Conservation (phyloP, 495 filamentous ascomycete species). For the Amphirosellinia nigrospora region DNA sequence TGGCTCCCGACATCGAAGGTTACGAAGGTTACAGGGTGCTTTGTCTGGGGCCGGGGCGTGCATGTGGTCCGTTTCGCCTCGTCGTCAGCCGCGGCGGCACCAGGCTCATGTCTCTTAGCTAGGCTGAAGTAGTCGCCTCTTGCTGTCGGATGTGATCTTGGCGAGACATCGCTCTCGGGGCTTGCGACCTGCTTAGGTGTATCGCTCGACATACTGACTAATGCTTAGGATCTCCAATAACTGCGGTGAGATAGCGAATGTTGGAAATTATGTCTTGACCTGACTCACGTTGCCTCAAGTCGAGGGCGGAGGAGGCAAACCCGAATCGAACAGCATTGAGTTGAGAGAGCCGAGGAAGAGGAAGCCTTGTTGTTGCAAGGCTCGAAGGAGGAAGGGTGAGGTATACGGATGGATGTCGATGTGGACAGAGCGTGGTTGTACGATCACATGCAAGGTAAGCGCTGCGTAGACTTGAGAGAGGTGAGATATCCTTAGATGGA, state of each 20-base stretch:
- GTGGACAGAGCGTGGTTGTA: neutral
- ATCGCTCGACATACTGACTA: slow-evolving; percentile 36
- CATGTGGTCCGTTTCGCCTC: slow-evolving; percentile 29
- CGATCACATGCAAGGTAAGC: slow-evolving; percentile 23
- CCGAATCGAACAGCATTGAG: slow-evolving; percentile 50
- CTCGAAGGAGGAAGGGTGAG: slow-evolving; percentile 3
- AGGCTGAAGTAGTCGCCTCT: slow-evolving; percentile 49
- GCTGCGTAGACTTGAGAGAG: neutral
- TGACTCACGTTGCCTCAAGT: slow-evolving; percentile 50
- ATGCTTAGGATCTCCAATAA: neutral
- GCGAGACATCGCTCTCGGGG: slow-evolving; percentile 49
- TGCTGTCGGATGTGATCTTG: slow-evolving; percentile 39
- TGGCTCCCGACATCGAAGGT: slow-evolving; percentile 31
- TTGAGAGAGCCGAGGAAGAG: slow-evolving; percentile 17
- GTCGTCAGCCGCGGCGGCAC: slow-evolving; percentile 19
- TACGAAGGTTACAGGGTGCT: slow-evolving; percentile 23
- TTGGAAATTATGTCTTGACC: slow-evolving; percentile 42
- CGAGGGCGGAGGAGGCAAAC: slow-evolving; percentile 55
- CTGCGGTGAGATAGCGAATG: slow-evolving; percentile 18
- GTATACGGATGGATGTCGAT: neutral
- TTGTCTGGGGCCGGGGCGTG: slow-evolving; percentile 23
- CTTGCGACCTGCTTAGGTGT: slow-evolving; percentile 39
- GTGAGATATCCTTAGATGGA: neutral
- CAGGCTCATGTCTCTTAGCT: slow-evolving; percentile 29
- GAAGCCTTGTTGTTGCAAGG: slow-evolving; percentile 14